Base-by-base conservation (phyloP, 495 filamentous ascomycete genomes). In the Amphirosellinia nigrospora region DNA sequence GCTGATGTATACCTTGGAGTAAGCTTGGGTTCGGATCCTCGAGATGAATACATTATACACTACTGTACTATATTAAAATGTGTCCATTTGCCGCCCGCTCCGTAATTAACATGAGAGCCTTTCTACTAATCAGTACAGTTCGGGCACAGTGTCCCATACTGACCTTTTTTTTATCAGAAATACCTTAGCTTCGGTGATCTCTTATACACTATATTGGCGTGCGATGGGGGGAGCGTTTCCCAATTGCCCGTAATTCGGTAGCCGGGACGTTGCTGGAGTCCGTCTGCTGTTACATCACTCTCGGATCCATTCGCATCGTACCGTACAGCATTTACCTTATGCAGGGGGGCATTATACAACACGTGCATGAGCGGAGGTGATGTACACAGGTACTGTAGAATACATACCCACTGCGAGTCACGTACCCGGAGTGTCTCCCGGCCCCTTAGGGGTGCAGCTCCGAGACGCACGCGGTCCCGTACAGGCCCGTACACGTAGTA, bases 371-470 rank as follows among this genome's bases (percentile, higher is more conserved):
- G 50, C 50, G 50, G 50, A 53, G 50, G 28, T 23, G 23, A 53
- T 30, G 50, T 53, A 4, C 3, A 10, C 11, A 39, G 11, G 36
- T 39, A 39, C 36, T 39, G 36, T 39, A 39, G 36, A 39, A 10
- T 21, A 26, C 46, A 28, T 53, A 30, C 26, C 50, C 50, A 30
- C 50, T 53, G 50, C 50, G 16, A 53, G 50, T 53, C 28, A 53
- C 50, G 26, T 15, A 53, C 50, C 50, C 34, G 59, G 21, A 30
- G 59, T 39, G 50, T 34, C 43, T 36, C 23, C 64, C 64, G 64
- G 64, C 64, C 48, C 64, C 64, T 55, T 50, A 38, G n/a, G 2
- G 6, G 15, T 66, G 64, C 64, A 66, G 64, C 48, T 32, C 64
- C 64, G 64, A 55, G 46, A 66, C 13, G 64, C 64, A 66, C 48